Percentiles rank a stretch among this genome's conserved stretches.
Conservation (phyloP, 805 yeast genomes). For the Saccharomycopsis schoenii region DNA sequence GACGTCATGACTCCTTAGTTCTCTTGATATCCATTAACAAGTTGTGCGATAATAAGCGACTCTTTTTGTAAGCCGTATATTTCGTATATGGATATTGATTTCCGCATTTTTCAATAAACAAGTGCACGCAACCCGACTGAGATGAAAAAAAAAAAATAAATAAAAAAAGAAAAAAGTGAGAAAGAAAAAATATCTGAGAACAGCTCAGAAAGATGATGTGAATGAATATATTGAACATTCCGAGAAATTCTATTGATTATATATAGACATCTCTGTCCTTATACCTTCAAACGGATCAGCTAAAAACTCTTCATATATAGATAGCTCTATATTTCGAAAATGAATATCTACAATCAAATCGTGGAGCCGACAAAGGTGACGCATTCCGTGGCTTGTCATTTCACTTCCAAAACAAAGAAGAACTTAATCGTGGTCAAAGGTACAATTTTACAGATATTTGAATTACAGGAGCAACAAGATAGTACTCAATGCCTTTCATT, state of each 20-base stretch:
- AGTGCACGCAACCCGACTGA: background rate
- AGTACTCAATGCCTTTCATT: constrained; percentile 21
- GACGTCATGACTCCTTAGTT: too few species aligned
- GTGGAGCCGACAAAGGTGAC: constrained; percentile 45
- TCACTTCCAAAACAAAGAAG: constrained; percentile 27
- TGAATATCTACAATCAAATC: constrained; percentile 49
- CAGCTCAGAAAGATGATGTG: background rate
- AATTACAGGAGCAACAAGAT: constrained; percentile 24
- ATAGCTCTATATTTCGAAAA: constrained; percentile 17
- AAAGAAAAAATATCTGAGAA: background rate
- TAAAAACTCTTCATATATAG: too few species aligned
- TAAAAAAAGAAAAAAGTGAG: background rate
- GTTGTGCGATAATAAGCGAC: too few species aligned
- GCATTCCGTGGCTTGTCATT: constrained; percentile 34
- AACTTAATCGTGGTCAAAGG: constrained; percentile 45
- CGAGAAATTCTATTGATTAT: too few species aligned
- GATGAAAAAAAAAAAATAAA: background rate
- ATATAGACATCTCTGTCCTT: too few species aligned
- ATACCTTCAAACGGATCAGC: too few species aligned
- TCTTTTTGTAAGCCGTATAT: too few species aligned
- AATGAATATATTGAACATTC: too few species aligned
- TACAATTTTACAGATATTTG: constrained; percentile 41
- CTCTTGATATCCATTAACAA: too few species aligned
- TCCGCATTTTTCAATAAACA: background rate
- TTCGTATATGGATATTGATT: too few species aligned